These are phyloP conservation scores for Dipsacomyces acuminosporus DNA, from an alignment of 371 early-diverging fungal genomes.

Conservation along the genomic window DNA sequence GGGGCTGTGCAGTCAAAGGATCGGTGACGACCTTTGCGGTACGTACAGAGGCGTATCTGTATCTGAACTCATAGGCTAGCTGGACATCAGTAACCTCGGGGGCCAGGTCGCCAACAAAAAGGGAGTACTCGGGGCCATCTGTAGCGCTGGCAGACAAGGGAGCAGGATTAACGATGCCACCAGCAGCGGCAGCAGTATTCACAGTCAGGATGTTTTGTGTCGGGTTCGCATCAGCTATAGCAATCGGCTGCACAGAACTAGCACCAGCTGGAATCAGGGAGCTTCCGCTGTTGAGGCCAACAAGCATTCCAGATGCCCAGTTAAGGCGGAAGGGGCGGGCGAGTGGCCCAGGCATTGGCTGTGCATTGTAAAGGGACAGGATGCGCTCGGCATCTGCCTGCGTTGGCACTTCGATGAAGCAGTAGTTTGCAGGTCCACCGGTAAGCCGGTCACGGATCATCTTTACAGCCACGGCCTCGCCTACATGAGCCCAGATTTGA, in stretches of 20 bases:
- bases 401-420: slow-evolving; percentile 67
- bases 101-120: slow-evolving; percentile 79
- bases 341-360: slow-evolving; percentile 68
- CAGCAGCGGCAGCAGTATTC: background rate
- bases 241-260: too few relatives aligned
- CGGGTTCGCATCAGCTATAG: too few relatives aligned
- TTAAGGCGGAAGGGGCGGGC: slow-evolving; percentile 80
- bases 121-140: slow-evolving; percentile 56
- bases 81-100: slow-evolving; percentile 67
- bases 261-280: slow-evolving; percentile 40
- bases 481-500: slow-evolving; percentile 62
- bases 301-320: slow-evolving; percentile 73
- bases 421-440: slow-evolving; percentile 61
- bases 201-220: too few relatives aligned
- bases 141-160: background rate
- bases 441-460: slow-evolving; percentile 74
- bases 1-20: slow-evolving; percentile 61
- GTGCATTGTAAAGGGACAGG: slow-evolving; percentile 67
- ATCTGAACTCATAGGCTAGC: slow-evolving; percentile 61
- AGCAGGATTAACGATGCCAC: background rate
- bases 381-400: slow-evolving; percentile 60
- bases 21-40: slow-evolving; percentile 80
- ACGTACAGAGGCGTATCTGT: slow-evolving; percentile 63
- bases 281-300: slow-evolving; percentile 41
- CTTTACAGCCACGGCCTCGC: slow-evolving; percentile 74